Base-by-base conservation (phyloP, 176 grass and related monocot genomes). In the Saccharum spontaneum region DNA sequence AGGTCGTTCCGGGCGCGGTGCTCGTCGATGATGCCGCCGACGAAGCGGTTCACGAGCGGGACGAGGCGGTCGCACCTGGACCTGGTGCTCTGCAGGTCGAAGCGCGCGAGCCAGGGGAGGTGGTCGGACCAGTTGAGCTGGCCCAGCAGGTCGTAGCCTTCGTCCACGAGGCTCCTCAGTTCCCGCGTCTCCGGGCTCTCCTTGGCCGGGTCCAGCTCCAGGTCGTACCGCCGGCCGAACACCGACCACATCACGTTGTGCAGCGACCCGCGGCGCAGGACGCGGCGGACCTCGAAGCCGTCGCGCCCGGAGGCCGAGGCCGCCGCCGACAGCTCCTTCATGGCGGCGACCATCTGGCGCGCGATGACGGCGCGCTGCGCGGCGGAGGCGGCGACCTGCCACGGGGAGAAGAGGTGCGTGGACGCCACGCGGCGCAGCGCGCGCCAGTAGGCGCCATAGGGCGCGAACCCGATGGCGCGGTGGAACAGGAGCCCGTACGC, bases 391-490 rank as follows among this genome's bases (percentile, higher is more conserved):
- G 91, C 57, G 20, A 98, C 84, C 86, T 95, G 91, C 86, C 92
- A 90, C 34, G 96, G 96, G 4, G 89, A 95, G 86, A 98, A 98
- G 69, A 98, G 96, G 80, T 98, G 93, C 1, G 69, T 67, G 61
- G 93, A 90, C 20, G 93, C 91, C 18, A 94, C 87, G 63, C 91
- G 91, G 57, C 96, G 91, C 10, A 95, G 93, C 31, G 62, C 49
- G 68, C 93, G 93, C 93, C 96, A 95, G 87, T 98, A 95, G 0
- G 17, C 15, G 23, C 93, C 87, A 77, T 98, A 85, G 2, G 93
- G 96, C 11, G 96, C 96, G 88, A 98, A 98, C 8, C 96, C 96
- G 77, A 98, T 98, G 83, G 96, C 96, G 82, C 96, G 96, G 89
- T 95, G 80, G 82, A 98, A 98, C 20, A 98, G 18, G 52, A 98